Percentiles rank a stretch among this genome's conserved stretches.
Conservation (phyloP, 495 filamentous ascomycete species). For the Pseudoneurospora amorphoporcata region DNA sequence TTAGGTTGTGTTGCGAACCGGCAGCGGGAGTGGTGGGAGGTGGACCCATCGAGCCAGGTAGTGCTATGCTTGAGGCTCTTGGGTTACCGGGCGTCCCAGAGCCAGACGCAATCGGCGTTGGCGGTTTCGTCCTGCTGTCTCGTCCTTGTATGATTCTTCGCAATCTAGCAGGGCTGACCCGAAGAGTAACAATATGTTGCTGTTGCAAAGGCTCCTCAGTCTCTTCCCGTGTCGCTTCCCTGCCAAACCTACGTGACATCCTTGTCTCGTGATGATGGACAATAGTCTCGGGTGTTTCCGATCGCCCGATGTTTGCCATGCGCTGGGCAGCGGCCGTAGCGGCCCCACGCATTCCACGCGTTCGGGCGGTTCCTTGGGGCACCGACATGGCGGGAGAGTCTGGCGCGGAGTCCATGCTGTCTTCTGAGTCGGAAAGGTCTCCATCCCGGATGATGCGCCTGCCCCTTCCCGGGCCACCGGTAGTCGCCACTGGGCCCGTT, state of each 20-base stretch:
- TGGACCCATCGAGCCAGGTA: conserved; percentile 49
- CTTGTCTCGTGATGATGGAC: conserved; percentile 65
- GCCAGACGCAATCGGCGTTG: conserved; percentile 25
- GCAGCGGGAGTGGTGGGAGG: conserved; percentile 35
- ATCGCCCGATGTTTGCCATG: conserved; percentile 69
- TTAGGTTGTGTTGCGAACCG: conserved; percentile 14
- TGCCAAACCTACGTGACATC: conserved; percentile 48
- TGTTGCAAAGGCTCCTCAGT: conserved; percentile 55
- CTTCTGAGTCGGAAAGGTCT: conserved; percentile 79
- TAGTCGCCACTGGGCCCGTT: conserved; percentile 24
- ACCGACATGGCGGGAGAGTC: conserved; percentile 77
- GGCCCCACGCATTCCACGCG: conserved; percentile 76
- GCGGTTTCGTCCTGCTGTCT: conserved; percentile 28
- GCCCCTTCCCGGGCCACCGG: conserved; percentile 45
- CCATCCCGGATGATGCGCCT: conserved; percentile 48
- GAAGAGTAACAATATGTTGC: conserved; percentile 60
- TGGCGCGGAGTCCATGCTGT: conserved; percentile 75
- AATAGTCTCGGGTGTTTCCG: conserved; percentile 74
- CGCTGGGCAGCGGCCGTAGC: conserved; percentile 69
- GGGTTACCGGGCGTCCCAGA: conserved; percentile 38
- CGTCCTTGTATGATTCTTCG: conserved; percentile 41
- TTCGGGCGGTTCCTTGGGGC: conserved; percentile 68
- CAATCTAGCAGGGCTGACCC: conserved; percentile 52
- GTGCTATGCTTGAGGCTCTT: conserved; percentile 42
- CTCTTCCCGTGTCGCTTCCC: conserved; percentile 55